Conservation (phyloP, 2,329 filamentous ascomycete species). For the Amauroascus verrucosus region DNA sequence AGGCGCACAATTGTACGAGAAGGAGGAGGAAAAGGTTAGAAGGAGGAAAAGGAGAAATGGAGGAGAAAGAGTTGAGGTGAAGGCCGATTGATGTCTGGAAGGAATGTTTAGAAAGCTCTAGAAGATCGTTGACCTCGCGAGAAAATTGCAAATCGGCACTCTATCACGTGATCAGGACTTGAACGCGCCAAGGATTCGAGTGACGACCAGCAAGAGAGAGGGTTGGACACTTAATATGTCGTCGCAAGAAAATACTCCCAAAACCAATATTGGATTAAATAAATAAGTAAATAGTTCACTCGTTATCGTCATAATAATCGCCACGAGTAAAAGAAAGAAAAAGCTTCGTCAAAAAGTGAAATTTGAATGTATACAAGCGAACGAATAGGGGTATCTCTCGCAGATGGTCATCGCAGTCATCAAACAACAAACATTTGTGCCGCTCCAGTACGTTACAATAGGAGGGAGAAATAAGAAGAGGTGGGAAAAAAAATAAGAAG, state of each 20-base stretch:
- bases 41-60: constrained; percentile 11
- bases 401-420: neutral
- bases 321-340: too few relatives aligned
- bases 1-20: neutral
- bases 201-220: too few relatives aligned
- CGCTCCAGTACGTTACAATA: neutral
- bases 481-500: neutral
- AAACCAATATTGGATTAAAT: too few relatives aligned
- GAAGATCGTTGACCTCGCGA: too few relatives aligned
- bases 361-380: constrained; percentile 1
- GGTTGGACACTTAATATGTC: too few relatives aligned
- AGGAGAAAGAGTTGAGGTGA: neutral
- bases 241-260: too few relatives aligned
- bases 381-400: constrained; percentile 12
- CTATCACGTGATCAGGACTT: neutral
- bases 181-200: too few relatives aligned
- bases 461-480: neutral
- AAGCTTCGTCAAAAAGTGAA: neutral
- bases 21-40: neutral
- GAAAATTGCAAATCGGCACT: neutral
- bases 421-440: neutral
- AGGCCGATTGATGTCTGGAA: constrained; percentile 9
- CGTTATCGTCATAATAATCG: too few relatives aligned
- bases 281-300: too few relatives aligned
- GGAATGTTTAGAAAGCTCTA: constrained; percentile 17